Evolutionary conservation across 2,329 filamentous ascomycete genomes (phyloP), one percentile per base, ranked within the genome.

Genomic region (Microsporum ferrugineum): DNA sequence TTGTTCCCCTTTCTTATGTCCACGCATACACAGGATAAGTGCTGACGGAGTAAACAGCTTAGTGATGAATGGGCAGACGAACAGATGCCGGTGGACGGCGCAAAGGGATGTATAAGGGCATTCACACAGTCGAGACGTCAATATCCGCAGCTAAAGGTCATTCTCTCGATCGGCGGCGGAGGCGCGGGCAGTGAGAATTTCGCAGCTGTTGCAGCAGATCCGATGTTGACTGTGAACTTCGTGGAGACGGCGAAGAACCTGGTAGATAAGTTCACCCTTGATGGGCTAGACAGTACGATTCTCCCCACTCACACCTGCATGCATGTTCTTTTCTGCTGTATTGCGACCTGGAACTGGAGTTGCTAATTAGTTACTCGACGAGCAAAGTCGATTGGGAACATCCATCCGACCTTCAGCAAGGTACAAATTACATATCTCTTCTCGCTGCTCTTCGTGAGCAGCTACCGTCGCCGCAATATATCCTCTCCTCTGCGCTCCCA

Each of bases 51-150:
- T 10, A 2, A 63, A 0, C 67, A 92, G 89, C 78, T 91, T 62
- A 88, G 86, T 69, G 88, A 94, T 72, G 87, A 89, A 73, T 89
- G 83, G 82, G 88, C 87, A 53, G 89, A 92, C 76, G 78, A 82
- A 45, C 80, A 85, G 67, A 87, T 85, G 68, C 82, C 84, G 17
- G 87, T 90, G 55, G 87, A 91, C 66, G 88, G 87, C 49, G 81
- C 83, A 2, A 78, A 82, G 56, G 88, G 87, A 45, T 89, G 87
- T 51, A 76, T 94, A 59, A 84, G 86, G 36, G 88, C 89, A 7
- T 81, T 92, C 68, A 84, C 85, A 72, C 80, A 85, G 64, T 78
- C 91, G 64, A 92, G 91, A 72, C 78, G 83, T 65, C 81, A 83
- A 66, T 84, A 91, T 69, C 81, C 81, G 36, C 82, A 88, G 69